A percentile compares a stretch with the other conserved stretches of the same genome.
phyloP scores from a whole-genome alignment of 805 yeast species.

The Nakazawaea molendinolei region DNA sequence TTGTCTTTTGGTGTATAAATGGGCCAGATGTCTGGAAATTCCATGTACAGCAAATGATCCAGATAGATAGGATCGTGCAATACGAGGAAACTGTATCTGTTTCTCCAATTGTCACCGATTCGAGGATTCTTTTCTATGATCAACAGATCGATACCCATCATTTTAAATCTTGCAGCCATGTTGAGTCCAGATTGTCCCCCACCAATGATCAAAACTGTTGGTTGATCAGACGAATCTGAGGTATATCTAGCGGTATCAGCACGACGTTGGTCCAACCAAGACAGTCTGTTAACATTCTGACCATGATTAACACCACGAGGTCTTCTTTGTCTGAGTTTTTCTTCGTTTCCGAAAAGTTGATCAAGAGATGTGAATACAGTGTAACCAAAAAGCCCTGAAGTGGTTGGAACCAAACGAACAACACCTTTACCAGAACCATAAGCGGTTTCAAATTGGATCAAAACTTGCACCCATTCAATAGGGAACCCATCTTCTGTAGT shows the following conservation, averaged over 20 bases:
- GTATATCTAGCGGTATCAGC: conserved; percentile 16
- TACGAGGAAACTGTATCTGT: conserved; percentile 35
- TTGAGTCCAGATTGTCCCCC: conserved; percentile 42
- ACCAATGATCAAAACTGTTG: conserved; percentile 37
- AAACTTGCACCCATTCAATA: conserved; percentile 29
- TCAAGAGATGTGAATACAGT: conserved; percentile 29
- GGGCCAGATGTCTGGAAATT: conserved; percentile 36
- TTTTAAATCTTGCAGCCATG: conserved; percentile 34
- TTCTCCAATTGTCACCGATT: conserved; percentile 43
- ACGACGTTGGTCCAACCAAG: conserved; percentile 31
- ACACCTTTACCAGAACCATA: conserved; percentile 29
- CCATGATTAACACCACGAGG: conserved; percentile 33
- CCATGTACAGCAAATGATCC: conserved; percentile 34
- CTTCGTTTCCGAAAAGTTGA: conserved; percentile 26
- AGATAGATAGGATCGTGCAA: conserved; percentile 40
- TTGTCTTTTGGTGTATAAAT: conserved; percentile 37
- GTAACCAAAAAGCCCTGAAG: conserved; percentile 26
- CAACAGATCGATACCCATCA: conserved; percentile 32
- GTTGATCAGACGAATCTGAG: conserved; percentile 29
- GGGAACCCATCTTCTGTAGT: conserved; percentile 19
- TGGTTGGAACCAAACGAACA: conserved; percentile 25
- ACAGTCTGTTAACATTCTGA: conserved; percentile 28
- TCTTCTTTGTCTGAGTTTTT: conserved; percentile 24
- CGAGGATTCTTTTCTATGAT: conserved; percentile 30
- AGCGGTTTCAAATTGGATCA: conserved; percentile 23